Evolutionary conservation across 2,329 filamentous ascomycete genomes (phyloP), one percentile per base, ranked within the genome.

Genomic region (Colletotrichum sp.): DNA sequence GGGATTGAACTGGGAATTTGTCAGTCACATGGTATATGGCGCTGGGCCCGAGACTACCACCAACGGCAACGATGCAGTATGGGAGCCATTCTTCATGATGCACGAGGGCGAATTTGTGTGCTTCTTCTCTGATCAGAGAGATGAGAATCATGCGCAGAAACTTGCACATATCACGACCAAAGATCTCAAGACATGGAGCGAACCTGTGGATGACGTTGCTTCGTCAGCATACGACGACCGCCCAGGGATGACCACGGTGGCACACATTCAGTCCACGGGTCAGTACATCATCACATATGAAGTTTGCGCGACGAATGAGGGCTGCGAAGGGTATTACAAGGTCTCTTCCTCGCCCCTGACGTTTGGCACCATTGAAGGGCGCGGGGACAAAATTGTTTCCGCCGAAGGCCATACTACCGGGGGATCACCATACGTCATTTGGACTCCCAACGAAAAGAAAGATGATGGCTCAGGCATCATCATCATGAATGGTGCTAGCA

Each of bases 61-160:
- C 79, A 94, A 95, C 80, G 93, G 92, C 2, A 81, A 91, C 36
- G 93, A 92, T 0, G 92, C 93, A 1, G 91, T 95, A 24, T 95
- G 93, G 93, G 93, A 95, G 82, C 93, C 93, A 0, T 94, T 93
- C 82, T 34, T 6, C 60, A 88, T 89, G 81, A 85, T 88, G 55
- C 88, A 92, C 81, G 84, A 93, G 67, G 87, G 90, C 72, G 86
- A 90, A 64, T 84, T 95, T 18, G 88, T 95, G 55, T 86, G 89
- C 79, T 95, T 93, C 86, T 95, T 94, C 85, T 92, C 93, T 1
- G 93, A 95, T 82, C 93, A 95, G 81, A 89, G 93, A 34, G 92
- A 92, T 78, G 88, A 91, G 78, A 85, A 85, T 2, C 87, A 94
- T 80, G 93, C 93, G n/a, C 93, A 95, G 83, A 94, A 94, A 81